Evolutionary conservation across 768 basidiomycete genomes (phyloP).

Genomic region (Lepiota brunneoincarnata): DNA sequence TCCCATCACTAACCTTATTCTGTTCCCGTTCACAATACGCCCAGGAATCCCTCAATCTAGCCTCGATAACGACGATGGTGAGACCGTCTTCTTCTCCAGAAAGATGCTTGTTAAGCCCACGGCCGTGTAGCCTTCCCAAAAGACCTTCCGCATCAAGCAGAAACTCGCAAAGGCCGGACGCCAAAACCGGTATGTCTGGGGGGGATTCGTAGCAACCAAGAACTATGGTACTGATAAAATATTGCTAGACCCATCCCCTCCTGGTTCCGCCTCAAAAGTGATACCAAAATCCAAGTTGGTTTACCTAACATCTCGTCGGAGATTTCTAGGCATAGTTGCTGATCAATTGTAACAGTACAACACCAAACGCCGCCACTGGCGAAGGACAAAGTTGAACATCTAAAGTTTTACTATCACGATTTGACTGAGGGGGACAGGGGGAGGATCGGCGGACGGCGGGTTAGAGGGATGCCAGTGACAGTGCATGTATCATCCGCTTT

Average conservation of each 20-base stretch:
- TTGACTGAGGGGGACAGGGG: neutral
- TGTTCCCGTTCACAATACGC: slow-evolving; percentile 13
- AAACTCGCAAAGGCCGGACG: slow-evolving; percentile 94
- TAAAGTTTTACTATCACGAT: slow-evolving; percentile 34
- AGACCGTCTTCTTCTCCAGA: slow-evolving; percentile 16
- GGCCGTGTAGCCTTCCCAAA: slow-evolving; percentile 89
- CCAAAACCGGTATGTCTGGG: slow-evolving; percentile 81
- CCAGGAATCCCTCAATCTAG: slow-evolving; percentile 21
- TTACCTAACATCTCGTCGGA: slow-evolving; percentile 4
- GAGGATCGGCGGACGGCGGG: slow-evolving; percentile 7
- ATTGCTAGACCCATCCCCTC: slow-evolving; percentile 86
- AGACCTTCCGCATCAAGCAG: slow-evolving; percentile 95
- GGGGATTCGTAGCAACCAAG: neutral
- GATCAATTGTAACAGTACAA: slow-evolving; percentile 58
- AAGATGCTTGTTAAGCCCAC: slow-evolving; percentile 10
- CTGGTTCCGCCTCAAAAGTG: slow-evolving; percentile 98
- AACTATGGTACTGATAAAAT: slow-evolving; percentile 1
- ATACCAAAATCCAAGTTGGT: slow-evolving; percentile 88
- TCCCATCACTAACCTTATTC: slow-evolving; percentile 31
- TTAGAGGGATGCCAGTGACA: neutral
- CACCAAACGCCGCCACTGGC: slow-evolving; percentile 98
- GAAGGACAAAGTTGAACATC: slow-evolving; percentile 98
- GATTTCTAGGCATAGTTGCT: slow-evolving; percentile 5
- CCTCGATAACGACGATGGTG: slow-evolving; percentile 49
- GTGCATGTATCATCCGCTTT: slow-evolving; percentile 2